Percentiles rank a stretch among this genome's conserved stretches.
phyloP scores from a whole-genome alignment of 805 yeast species.

The Candida schatavii region DNA sequence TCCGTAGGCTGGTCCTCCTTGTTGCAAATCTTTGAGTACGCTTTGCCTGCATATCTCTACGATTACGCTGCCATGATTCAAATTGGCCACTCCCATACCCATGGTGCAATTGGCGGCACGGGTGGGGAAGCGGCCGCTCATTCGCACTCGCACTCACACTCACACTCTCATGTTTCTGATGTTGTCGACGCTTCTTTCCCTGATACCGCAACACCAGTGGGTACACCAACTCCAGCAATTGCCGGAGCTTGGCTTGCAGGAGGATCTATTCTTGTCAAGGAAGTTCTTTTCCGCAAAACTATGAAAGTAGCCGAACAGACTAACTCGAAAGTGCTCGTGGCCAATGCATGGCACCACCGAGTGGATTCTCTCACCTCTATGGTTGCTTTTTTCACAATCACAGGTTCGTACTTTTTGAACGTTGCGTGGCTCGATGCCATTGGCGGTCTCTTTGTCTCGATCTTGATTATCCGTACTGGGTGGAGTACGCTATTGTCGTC shows the following conservation, averaged over 20 bases:
- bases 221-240: constrained; percentile 45
- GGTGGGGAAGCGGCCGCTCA: constrained; percentile 18
- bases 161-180: constrained; percentile 19
- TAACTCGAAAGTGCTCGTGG: constrained; percentile 85
- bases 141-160: constrained; percentile 27
- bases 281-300: constrained; percentile 83
- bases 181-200: constrained; percentile 5
- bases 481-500: constrained; percentile 68
- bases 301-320: constrained; percentile 71
- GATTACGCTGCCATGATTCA: constrained; percentile 52
- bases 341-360: constrained; percentile 99
- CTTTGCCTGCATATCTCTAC: constrained; percentile 58
- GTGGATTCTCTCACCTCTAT: constrained; percentile 90
- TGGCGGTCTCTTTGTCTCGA: constrained; percentile 87
- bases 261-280: constrained; percentile 83
- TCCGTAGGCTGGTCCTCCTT: constrained; percentile 88
- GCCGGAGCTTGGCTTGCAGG: constrained; percentile 97
- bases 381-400: constrained; percentile 85
- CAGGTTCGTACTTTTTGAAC: constrained; percentile 76
- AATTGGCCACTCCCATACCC: constrained; percentile 53
- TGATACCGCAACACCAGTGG: constrained; percentile 8
- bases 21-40: constrained; percentile 62
- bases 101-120: constrained; percentile 22
- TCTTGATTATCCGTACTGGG: constrained; percentile 81
- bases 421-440: constrained; percentile 86